Evolutionary conservation across 345 rosid species (phyloP), one percentile per base, ranked within the genome.

Genomic region (Aquilaria yunnanensis): DNA sequence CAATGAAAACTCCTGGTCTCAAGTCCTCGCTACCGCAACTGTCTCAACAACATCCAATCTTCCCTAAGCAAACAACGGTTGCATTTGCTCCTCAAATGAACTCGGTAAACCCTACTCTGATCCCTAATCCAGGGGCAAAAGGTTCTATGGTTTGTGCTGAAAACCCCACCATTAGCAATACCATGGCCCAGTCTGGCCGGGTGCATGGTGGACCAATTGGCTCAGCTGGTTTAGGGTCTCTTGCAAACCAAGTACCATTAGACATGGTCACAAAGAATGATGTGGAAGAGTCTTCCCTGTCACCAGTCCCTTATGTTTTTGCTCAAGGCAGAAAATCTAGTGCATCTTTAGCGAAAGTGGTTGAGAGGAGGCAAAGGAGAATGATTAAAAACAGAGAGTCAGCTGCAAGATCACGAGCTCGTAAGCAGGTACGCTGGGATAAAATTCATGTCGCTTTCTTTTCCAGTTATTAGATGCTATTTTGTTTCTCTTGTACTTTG

Each of bases 311-410:
- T n/a, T 91, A 85, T 62, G 78, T 78, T 56, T 80, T 85, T 71
- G 76, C 75, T 66, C 79, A 93, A 63, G 96, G 93, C 58, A 84
- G 96, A 72, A 91, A 77, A 81, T 68, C 81, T 29, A 56, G 68
- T 75, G 83, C 80, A 10, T 72, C 87, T 54, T 57, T 87, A 54
- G 99, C 90, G 86, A 94, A 87, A 79, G 97, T 91, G 47, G 86
- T 84, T 54, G 96, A 91, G 75, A 85, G 99, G 75, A 86, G 97
- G 84, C 99, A 94, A 64, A 81, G 85, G 72, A 86, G 99, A 78
- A 94, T 94, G 99, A 90, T 94, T 59, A 94, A 94, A 75, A 94
- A 94, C 69, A 79, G 99, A 58, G 97, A 94, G 69, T 94, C 99
- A 10, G 99, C 99, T 75, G 96, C 97, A 34, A 86, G 96, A 72